Evolutionary conservation across 331 rosid species (phyloP).

Genomic region (Cydonia oblonga): DNA sequence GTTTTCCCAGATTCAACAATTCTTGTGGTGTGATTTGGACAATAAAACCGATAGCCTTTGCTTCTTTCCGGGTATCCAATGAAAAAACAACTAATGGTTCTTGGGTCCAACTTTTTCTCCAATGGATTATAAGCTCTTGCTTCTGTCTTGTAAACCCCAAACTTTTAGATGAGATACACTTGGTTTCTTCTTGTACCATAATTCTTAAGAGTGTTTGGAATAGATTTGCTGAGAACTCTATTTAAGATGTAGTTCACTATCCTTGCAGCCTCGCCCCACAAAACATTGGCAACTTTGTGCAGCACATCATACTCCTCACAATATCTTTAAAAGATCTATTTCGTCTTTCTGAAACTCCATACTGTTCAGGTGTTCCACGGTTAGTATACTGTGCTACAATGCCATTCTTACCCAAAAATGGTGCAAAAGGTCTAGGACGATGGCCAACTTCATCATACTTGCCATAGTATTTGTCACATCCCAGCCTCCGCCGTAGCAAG

Average conservation of each 20-base stretch:
- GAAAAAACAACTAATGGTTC: neutral
- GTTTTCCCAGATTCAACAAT: neutral
- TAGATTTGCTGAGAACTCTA: neutral
- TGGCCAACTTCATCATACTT: neutral
- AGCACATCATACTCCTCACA: too few relatives aligned
- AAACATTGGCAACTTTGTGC: too few relatives aligned
- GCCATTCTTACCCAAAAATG: neutral
- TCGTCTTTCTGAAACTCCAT: neutral
- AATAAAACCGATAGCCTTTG: neutral
- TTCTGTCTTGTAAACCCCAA: neutral
- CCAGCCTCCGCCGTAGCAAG: too few relatives aligned
- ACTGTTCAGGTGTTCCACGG: neutral
- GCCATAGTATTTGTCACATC: too few relatives aligned
- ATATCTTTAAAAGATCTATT: neutral
- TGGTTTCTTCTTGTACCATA: neutral
- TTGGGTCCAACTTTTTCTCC: neutral
- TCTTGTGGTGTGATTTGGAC: neutral
- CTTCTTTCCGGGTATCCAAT: neutral
- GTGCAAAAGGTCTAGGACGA: neutral
- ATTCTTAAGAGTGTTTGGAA: neutral
- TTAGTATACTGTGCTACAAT: neutral
- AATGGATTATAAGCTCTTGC: neutral
- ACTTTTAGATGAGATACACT: neutral
- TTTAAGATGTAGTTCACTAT: neutral
- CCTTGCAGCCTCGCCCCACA: too few relatives aligned